A percentile compares a stretch with the other conserved stretches of the same genome.
phyloP scores from a whole-genome alignment of 2,329 filamentous ascomycete species.

The Exophiala viscosa region DNA sequence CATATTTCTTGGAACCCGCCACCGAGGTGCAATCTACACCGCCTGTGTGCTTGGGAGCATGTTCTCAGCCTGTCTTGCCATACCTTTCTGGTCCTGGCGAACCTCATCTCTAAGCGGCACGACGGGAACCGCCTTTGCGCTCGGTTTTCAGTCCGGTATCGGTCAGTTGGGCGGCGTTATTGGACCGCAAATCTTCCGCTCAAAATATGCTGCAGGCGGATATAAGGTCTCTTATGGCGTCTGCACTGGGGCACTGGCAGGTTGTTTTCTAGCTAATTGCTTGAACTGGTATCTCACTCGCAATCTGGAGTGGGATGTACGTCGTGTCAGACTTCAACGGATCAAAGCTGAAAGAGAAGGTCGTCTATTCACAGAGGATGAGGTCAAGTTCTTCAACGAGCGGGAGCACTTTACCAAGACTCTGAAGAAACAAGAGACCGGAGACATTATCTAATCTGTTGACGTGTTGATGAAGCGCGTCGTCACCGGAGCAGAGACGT shows the following conservation, averaged over 20 bases:
- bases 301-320: too few relatives aligned
- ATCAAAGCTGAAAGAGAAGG: not conserved
- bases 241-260: too few relatives aligned
- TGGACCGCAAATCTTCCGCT: not conserved
- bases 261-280: too few relatives aligned
- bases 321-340: not conserved
- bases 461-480: too few relatives aligned
- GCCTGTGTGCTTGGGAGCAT: not conserved
- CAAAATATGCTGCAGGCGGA: not conserved
- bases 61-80: not conserved
- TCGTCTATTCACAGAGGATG: not conserved
- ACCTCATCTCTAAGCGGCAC: not conserved
- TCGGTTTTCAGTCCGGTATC: not conserved
- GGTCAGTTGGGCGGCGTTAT: not conserved
- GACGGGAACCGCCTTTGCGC: not conserved
- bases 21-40: not conserved
- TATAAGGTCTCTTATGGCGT: too few relatives aligned
- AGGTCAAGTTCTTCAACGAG: slow-evolving; percentile 1
- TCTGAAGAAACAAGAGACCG: not conserved
- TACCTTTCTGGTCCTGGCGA: slow-evolving; percentile 1
- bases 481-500: too few relatives aligned
- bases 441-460: not conserved
- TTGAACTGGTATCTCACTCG: too few relatives aligned
- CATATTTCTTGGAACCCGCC: not conserved
- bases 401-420: not conserved